Evolutionary conservation across 441 rosid genomes (phyloP), one percentile per base, ranked within the genome.

Genomic region (Cnidoscolus chayamansa): DNA sequence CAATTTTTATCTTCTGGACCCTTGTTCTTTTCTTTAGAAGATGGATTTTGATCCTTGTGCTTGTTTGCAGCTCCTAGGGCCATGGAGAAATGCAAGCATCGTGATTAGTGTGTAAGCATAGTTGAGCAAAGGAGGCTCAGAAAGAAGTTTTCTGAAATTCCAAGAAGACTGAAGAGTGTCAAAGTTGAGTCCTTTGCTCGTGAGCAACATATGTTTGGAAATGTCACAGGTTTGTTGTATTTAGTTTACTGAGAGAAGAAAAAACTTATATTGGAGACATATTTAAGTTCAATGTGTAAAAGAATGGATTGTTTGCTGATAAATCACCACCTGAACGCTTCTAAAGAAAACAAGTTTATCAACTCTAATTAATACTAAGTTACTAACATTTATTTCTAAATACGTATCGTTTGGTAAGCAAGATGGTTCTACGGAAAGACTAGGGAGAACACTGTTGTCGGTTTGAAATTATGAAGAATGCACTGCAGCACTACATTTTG

Each of bases 21-120:
- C 32, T 25, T 25, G 25, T 25, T 25, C 25, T 25, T 25, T 25
- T 25, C 25, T 25, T 25, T 25, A 25, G 25, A 45, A 58, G 48
- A 12, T 35, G 37, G 68, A 25, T 66, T 70, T 20, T 10, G 31
- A 63, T 66, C 57, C 63, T 19, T 45, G 9, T 64, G 37, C 60
- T 9, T 40, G 45, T 55, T 76, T 75, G 76, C 88, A 84, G 90
- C 90, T 76, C 88, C 90, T 32, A 83, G 85, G 77, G 78, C 84
- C 63, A 72, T 76, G 82, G 84, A 81, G 81, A 86, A 86, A 80
- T 82, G 84, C 81, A 83, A 78, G 83, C 78, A 48, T 79, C 79
- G 76, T 32, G 71, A 73, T 63, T 84, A 80, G 80, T 0, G 31
- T 0, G 71, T 45, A 55, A 7, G 64, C 35, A 40, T 40, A 55